A percentile compares a stretch with the other conserved stretches of the same genome.
These are phyloP conservation scores for Adansonia rubrostipa DNA, from an alignment of 441 rosid species.

Conservation along the genomic window DNA sequence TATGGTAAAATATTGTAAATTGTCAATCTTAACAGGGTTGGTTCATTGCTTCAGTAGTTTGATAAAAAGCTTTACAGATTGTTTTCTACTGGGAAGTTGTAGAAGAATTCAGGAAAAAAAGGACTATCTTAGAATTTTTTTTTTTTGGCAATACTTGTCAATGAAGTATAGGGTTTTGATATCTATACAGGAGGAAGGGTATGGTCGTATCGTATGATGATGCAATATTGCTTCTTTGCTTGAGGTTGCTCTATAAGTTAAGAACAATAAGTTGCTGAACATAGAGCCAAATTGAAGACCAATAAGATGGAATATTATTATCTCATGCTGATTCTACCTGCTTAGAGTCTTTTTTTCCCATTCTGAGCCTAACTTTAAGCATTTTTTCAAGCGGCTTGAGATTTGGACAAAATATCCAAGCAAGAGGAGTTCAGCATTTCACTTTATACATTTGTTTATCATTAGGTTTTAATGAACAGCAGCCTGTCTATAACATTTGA, in stretches of 20 bases:
- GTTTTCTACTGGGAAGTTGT: not conserved
- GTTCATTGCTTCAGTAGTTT: conserved; percentile 2
- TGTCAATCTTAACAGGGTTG: not conserved
- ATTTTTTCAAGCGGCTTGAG: not conserved
- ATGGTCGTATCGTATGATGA: not conserved
- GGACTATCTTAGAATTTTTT: not conserved
- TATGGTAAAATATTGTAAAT: conserved; percentile 4
- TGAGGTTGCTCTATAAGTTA: not conserved
- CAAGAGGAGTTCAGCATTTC: not conserved
- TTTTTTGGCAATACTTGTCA: not conserved
- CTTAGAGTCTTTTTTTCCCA: not conserved
- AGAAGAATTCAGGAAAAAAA: not conserved
- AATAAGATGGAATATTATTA: not conserved
- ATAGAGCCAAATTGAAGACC: not conserved
- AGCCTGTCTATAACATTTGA: not conserved
- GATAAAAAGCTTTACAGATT: not conserved
- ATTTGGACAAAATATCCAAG: not conserved
- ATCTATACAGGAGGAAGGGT: not conserved
- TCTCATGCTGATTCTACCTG: not conserved
- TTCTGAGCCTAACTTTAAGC: not conserved
- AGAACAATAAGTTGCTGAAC: not conserved
- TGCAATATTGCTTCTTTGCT: not conserved
- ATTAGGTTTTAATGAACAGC: not conserved
- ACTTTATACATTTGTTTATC: not conserved
- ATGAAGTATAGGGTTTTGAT: not conserved